These are phyloP conservation scores for Echium plantagineum DNA, from an alignment of 257 asterid species.

Conservation along the genomic window DNA sequence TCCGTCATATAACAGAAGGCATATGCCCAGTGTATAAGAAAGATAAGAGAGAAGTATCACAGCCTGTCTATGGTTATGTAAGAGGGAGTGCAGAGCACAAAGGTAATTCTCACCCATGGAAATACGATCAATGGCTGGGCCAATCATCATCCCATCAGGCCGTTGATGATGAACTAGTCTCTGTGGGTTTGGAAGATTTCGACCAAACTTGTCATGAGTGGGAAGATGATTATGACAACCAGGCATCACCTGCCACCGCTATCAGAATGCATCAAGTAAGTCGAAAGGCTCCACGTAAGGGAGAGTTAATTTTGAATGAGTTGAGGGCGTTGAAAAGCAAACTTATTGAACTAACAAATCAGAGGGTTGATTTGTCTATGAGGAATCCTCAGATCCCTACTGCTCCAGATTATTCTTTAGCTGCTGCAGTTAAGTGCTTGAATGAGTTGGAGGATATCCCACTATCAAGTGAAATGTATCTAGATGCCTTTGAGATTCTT, in stretches of 20 bases:
- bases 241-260: slow-evolving; percentile 21
- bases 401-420: slow-evolving; percentile 57
- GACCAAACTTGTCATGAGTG: slow-evolving; percentile 17
- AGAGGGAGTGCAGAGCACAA: slow-evolving; percentile 29
- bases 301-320: slow-evolving; percentile 60
- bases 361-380: slow-evolving; percentile 17
- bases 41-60: slow-evolving; percentile 29
- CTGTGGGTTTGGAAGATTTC: slow-evolving; percentile 23
- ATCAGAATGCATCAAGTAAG: slow-evolving; percentile 32
- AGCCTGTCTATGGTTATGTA: slow-evolving; percentile 19
- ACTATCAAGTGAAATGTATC: slow-evolving; percentile 74
- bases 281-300: slow-evolving; percentile 30
- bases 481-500: slow-evolving; percentile 77
- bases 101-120: slow-evolving; percentile 32
- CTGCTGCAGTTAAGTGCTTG: slow-evolving; percentile 57
- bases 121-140: slow-evolving; percentile 31
- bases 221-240: slow-evolving; percentile 29
- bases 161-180: slow-evolving; percentile 30
- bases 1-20: slow-evolving; percentile 73
- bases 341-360: slow-evolving; percentile 52
- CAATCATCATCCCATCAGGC: slow-evolving; percentile 33
- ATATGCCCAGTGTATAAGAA: slow-evolving; percentile 54
- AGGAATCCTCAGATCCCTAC: slow-evolving; percentile 7
- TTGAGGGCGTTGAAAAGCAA: slow-evolving; percentile 50
- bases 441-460: slow-evolving; percentile 77